phyloP scores from a whole-genome alignment of 305 asterid genomes.

The Galium porrigens region DNA sequence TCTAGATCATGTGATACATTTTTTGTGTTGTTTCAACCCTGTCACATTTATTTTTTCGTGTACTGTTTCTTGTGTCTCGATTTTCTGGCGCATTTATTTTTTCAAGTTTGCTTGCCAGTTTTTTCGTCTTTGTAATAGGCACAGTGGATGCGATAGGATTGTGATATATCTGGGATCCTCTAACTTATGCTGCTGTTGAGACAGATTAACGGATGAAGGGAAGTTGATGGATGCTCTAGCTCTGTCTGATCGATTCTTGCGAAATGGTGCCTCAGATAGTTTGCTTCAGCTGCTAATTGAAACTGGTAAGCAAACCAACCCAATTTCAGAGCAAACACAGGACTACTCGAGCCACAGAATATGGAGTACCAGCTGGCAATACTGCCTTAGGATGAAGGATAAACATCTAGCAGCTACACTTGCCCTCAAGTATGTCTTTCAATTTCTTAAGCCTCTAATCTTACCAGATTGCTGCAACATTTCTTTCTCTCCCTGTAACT shows the following conservation, averaged over 20 bases:
- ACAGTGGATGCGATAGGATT: neutral
- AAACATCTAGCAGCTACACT: conserved; percentile 75
- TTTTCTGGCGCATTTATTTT: neutral
- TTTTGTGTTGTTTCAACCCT: neutral
- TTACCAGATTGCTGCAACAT: neutral
- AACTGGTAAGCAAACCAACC: conserved; percentile 43
- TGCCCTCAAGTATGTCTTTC: conserved; percentile 61
- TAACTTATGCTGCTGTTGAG: conserved; percentile 11
- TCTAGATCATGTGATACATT: neutral
- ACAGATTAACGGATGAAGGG: conserved; percentile 84
- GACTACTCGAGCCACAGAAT: conserved; percentile 39
- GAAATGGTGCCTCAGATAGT: conserved; percentile 78
- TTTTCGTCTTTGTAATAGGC: neutral
- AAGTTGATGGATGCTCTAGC: conserved; percentile 89
- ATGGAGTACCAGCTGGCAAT: conserved; percentile 91
- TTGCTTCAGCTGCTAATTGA: conserved; percentile 70
- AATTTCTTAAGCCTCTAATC: conserved; percentile 7
- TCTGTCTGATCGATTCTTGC: conserved; percentile 87
- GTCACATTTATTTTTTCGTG: neutral
- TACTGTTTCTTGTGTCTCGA: neutral
- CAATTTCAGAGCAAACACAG: conserved; percentile 34
- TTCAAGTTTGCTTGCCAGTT: neutral
- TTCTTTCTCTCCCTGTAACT: neutral
- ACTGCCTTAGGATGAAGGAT: conserved; percentile 82
- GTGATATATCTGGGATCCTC: neutral